Evolutionary conservation across 2,329 filamentous ascomycete species (phyloP), one percentile per base, ranked within the genome.

Genomic region (Epichloe baconii): DNA sequence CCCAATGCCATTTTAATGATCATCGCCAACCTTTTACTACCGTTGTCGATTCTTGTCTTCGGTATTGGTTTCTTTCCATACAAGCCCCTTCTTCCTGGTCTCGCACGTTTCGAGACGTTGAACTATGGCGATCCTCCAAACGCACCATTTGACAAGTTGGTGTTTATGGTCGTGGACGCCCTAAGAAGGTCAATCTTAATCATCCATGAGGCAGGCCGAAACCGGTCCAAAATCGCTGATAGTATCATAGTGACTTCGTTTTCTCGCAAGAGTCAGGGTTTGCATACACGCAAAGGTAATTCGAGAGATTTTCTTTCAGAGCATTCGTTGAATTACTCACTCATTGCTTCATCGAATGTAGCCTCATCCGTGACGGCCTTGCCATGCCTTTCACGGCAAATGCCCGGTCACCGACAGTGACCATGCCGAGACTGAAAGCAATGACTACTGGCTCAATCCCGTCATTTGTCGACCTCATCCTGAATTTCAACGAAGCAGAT

Each of bases 121-220:
- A 69, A 73, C 45, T 74, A 77, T 70, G 80, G 72, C 19, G 61
- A 68, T 45, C 75, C 75, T 6, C 82, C 85, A 3, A 68, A 74
- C 47, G 77, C 86, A 36, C 82, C 85, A 0, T 98, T 98, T 66
- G 82, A 97, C 67, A 89, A 85, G 61, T 74, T 97, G 49, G 75
- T 98, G 50, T 96, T 98, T 66, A 97, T 98, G 91, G 89, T 98
- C 6, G 86, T 98, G 31, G 93, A 98, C 77, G 91, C 93, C 23
- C 68, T 98, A 65, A 79, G 90, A 68, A 95, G 87, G 86, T 89
- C 75, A 53, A 41, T 7, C 23, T 12, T 15, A 44, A 26, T 31
- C 48, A 41, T 19, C 19, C 21, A 23, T 7, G 5, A 15, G 14
- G 34, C n/a, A 17, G 8, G 19, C n/a, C 36, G 21, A 19, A 37